A percentile compares a stretch with the other conserved stretches of the same genome.
Conservation (phyloP, 2,329 filamentous ascomycete species). For the Aspergillus sp. region DNA sequence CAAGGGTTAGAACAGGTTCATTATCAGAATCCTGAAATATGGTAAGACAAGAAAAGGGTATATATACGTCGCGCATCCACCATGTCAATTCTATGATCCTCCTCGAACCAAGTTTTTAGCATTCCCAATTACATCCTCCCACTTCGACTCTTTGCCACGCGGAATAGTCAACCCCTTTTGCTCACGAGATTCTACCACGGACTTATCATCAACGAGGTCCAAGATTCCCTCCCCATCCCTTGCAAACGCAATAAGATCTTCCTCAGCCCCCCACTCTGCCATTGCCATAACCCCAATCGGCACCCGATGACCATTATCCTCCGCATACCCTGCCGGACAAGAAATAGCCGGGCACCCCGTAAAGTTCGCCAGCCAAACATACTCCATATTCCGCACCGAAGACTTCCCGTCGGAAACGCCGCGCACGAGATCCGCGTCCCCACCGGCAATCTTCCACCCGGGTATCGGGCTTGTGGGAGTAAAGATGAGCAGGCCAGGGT, state of each 20-base stretch:
- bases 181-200: slow-evolving; percentile 4
- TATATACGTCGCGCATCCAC: not conserved
- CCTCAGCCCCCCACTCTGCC: slow-evolving; percentile 56
- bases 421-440: slow-evolving; percentile 56
- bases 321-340: slow-evolving; percentile 71
- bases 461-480: slow-evolving; percentile 74
- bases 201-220: slow-evolving; percentile 26
- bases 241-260: slow-evolving; percentile 53
- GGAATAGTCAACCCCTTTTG: slow-evolving; percentile 29
- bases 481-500: slow-evolving; percentile 76
- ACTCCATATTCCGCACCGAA: slow-evolving; percentile 78
- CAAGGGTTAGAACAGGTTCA: not conserved
- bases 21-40: not conserved
- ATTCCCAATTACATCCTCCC: slow-evolving; percentile 40
- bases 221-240: slow-evolving; percentile 53
- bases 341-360: slow-evolving; percentile 73
- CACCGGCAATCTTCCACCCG: slow-evolving; percentile 66
- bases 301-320: slow-evolving; percentile 35
- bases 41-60: not conserved
- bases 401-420: slow-evolving; percentile 74
- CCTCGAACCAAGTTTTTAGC: slow-evolving; percentile 5
- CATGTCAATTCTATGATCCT: not conserved
- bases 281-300: slow-evolving; percentile 57
- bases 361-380: slow-evolving; percentile 82
- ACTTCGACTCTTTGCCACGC: slow-evolving; percentile 25